Evolutionary conservation across 2,329 filamentous ascomycete species (phyloP).

Genomic region (Leptosphaerulina australis): DNA sequence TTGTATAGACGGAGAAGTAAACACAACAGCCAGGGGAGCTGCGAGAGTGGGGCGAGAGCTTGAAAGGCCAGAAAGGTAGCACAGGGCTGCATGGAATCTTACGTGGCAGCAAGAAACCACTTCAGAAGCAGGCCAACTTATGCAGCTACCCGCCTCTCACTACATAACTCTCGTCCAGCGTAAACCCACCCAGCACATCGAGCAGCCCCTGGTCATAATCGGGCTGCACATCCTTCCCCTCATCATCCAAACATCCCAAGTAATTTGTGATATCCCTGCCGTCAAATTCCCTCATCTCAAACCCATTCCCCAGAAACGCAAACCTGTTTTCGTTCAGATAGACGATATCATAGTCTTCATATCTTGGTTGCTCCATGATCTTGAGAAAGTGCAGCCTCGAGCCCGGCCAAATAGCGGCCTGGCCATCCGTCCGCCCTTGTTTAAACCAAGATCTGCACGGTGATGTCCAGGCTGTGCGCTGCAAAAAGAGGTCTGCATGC

Average conservation of each 20-base stretch:
- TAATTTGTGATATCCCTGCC: slow-evolving; percentile 57
- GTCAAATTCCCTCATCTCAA: slow-evolving; percentile 54
- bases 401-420: slow-evolving; percentile 32
- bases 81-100: too few species aligned
- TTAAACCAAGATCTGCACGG: slow-evolving; percentile 36
- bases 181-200: slow-evolving; percentile 46
- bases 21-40: too few species aligned
- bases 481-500: slow-evolving; percentile 32
- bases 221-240: slow-evolving; percentile 50
- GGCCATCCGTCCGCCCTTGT: slow-evolving; percentile 29
- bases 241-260: slow-evolving; percentile 48
- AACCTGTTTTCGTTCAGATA: slow-evolving; percentile 30
- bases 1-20: too few species aligned
- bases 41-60: too few species aligned
- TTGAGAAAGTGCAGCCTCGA: slow-evolving; percentile 33
- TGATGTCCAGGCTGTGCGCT: slow-evolving; percentile 34
- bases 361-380: slow-evolving; percentile 27
- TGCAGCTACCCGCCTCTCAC: slow-evolving; percentile 24
- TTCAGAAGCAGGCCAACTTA: too few species aligned
- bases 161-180: slow-evolving; percentile 33
- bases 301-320: slow-evolving; percentile 41
- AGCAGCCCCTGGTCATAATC: slow-evolving; percentile 50
- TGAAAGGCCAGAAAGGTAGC: too few species aligned
- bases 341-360: slow-evolving; percentile 34
- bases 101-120: too few species aligned